Conservation (phyloP, 176 grass and related monocot genomes). For the Zea mays region Zm-B73-REFERENCE-NAM-5.0 NC_050105.1:3534001-3534500, state of each 20-base stretch:
- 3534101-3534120: conserved; percentile 73
- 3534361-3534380: conserved; percentile 86
- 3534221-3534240: conserved; percentile 73
- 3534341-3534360: conserved; percentile 83
- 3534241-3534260: conserved; percentile 86
- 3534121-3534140: conserved; percentile 65
- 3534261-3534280: conserved; percentile 72
- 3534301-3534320: conserved; percentile 64
- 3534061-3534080: conserved; percentile 70
- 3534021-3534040: conserved; percentile 52
- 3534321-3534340: conserved; percentile 68
- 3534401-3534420: conserved; percentile 71
- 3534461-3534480: conserved; percentile 72
- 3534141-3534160: conserved; percentile 58
- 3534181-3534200: conserved; percentile 85
- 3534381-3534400: conserved; percentile 70
- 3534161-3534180: conserved; percentile 76
- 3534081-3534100: conserved; percentile 57
- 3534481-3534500: conserved; percentile 89
- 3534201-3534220: conserved; percentile 54
- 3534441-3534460: conserved; percentile 70
- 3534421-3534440: conserved; percentile 81
- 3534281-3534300: conserved; percentile 65
- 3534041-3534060: conserved; percentile 76
- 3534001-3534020: conserved; percentile 61